Percentiles rank a stretch among this genome's conserved stretches.
These are phyloP conservation scores for Bjerkandera adusta DNA, from an alignment of 1,284 basidiomycete species.

Conservation along the genomic window DNA sequence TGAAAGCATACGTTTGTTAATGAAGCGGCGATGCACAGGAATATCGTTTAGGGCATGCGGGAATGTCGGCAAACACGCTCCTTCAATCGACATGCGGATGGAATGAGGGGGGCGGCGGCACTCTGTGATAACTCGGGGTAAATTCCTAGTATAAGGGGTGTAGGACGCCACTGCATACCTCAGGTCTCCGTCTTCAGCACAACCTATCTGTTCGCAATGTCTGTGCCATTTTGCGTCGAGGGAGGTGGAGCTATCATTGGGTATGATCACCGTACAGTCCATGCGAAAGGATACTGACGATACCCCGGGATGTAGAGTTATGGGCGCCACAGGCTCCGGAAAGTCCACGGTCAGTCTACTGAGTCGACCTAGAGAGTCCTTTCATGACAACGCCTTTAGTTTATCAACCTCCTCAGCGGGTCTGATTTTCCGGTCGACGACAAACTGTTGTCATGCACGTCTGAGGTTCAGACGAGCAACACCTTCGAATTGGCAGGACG, in stretches of 20 bases:
- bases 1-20: too few species aligned
- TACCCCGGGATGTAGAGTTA: background rate
- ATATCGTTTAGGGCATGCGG: too few species aligned
- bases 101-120: too few species aligned
- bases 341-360: background rate
- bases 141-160: too few species aligned
- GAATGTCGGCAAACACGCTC: too few species aligned
- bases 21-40: too few species aligned
- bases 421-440: slow-evolving; percentile 9
- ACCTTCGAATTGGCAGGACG: slow-evolving; percentile 27
- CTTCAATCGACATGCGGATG: too few species aligned
- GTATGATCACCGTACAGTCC: background rate
- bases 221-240: too few species aligned
- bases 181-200: too few species aligned
- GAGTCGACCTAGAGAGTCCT: background rate
- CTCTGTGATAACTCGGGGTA: too few species aligned
- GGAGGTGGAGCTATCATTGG: background rate
- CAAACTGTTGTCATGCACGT: slow-evolving; percentile 12
- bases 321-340: background rate
- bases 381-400: slow-evolving; percentile 3
- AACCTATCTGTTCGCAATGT: too few species aligned
- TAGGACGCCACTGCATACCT: too few species aligned
- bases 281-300: background rate
- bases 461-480: slow-evolving; percentile 23
- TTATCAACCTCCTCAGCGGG: slow-evolving; percentile 15